Base-by-base conservation (phyloP, 1,139 yeast species). In the Pneumocystis jirovecii region DNA sequence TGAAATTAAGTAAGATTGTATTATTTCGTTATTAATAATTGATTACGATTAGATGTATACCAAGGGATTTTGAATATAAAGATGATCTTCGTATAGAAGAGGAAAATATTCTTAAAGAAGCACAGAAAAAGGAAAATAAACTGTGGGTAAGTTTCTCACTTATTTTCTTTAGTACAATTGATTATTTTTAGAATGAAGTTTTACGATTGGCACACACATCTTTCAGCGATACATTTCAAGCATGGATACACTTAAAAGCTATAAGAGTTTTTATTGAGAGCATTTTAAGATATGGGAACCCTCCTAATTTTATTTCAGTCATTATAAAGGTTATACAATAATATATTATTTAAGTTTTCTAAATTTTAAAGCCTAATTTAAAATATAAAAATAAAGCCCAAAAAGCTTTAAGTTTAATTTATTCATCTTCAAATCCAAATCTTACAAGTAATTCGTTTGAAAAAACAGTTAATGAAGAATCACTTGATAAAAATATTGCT, bases 261-360 rank as follows among this genome's bases (percentile, higher is more conserved):
- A 74, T 84, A 64, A 79, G 86, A 62, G 78, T 83, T 60, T 84
- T 79, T 72, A 86, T 84, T 37, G 87, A 84, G 72, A 78, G 83
- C 66, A 96, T 93, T 17, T 81, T 93, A 74, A 86, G 98, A 76
- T 93, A 93, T 75, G 99, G 99, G 0, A 82, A 93, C 69, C 98
- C 98, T 56, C 97, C 98, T 59, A 87, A 87, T 73, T 93, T 93
- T 75, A 83, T 85, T 73, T 84, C 87, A 66, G 84, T 77, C 70
- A 77, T 85, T 64, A 76, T 86, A 66, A 80, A 82, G 70, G 66
- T 65, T 25, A 37, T 60, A 25, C 12, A 2, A 1, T 12, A 44
- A 1, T 50, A 39, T 31, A 62, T 37, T 63, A 65, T 76, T 82
- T 66, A 5, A 61, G 1, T 35, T 37, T 63, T 21, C 65, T 34